Evolutionary conservation across 2,329 filamentous ascomycete species (phyloP).

Genomic region (Clonostachys chloroleuca): DNA sequence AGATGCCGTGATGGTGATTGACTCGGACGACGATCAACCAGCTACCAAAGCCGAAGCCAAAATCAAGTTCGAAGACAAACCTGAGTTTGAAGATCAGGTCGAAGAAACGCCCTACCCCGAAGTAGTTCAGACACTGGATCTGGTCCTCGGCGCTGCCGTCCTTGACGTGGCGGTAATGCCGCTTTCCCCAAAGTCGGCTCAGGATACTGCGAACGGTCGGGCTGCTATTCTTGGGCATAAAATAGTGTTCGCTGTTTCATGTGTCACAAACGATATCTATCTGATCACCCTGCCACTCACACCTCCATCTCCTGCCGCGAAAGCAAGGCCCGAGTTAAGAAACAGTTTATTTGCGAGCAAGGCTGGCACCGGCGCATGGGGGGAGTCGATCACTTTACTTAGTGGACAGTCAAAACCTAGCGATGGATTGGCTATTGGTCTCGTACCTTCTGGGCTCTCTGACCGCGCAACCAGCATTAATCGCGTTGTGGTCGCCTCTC

Average conservation of each 20-base stretch:
- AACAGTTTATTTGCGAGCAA: constrained; percentile 44
- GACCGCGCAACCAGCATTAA: constrained; percentile 27
- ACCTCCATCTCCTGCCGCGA: constrained; percentile 57
- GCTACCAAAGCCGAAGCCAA: constrained; percentile 22
- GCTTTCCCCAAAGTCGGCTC: constrained; percentile 39
- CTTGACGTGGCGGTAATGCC: constrained; percentile 53
- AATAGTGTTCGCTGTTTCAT: constrained; percentile 58
- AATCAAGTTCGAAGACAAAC: constrained; percentile 42
- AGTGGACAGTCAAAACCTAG: constrained; percentile 47
- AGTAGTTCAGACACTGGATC: constrained; percentile 55
- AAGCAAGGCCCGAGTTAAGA: constrained; percentile 48
- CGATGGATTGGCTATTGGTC: constrained; percentile 50
- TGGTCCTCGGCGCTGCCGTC: constrained; percentile 53
- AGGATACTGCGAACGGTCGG: constrained; percentile 41
- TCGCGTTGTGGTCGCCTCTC: constrained; percentile 54
- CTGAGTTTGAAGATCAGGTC: constrained; percentile 52
- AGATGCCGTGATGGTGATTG: constrained; percentile 57
- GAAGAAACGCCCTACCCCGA: constrained; percentile 47
- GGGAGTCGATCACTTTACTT: constrained; percentile 51
- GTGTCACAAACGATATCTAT: constrained; percentile 51
- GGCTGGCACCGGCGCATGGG: constrained; percentile 59
- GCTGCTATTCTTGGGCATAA: constrained; percentile 46
- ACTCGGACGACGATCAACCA: constrained; percentile 49
- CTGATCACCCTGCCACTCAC: constrained; percentile 56
- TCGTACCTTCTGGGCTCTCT: constrained; percentile 36